phyloP scores from a whole-genome alignment of 2,329 filamentous ascomycete genomes.

The Neobulgaria alba region DNA sequence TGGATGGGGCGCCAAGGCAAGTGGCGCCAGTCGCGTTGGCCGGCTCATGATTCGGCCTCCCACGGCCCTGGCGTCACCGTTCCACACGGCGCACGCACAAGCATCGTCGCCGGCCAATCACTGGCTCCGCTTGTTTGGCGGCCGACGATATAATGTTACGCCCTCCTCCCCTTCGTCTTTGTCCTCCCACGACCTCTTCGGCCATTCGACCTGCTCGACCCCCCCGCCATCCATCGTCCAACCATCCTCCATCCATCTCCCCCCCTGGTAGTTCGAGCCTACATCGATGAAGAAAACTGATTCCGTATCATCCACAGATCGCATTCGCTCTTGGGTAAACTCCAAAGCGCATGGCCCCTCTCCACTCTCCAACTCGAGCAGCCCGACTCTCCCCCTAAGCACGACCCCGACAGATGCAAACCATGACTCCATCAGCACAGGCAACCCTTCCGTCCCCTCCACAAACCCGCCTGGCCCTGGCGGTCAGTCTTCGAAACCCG shows the following conservation, averaged over 20 bases:
- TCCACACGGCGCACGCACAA: too few species aligned
- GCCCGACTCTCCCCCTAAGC: slow-evolving; percentile 33
- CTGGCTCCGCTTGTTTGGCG: too few species aligned
- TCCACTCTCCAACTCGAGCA: slow-evolving; percentile 32
- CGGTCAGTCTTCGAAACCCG: slow-evolving; percentile 22
- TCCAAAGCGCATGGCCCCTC: slow-evolving; percentile 45
- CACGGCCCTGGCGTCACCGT: too few species aligned
- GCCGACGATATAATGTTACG: too few species aligned
- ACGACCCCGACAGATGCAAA: slow-evolving; percentile 17
- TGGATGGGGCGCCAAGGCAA: too few species aligned
- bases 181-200: too few species aligned
- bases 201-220: too few species aligned
- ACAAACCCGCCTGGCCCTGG: slow-evolving; percentile 22
- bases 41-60: too few species aligned
- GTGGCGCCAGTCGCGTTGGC: too few species aligned
- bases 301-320: slow-evolving; percentile 42
- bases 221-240: too few species aligned
- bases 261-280: slow-evolving; percentile 4
- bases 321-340: slow-evolving; percentile 46
- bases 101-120: too few species aligned
- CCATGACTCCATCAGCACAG: slow-evolving; percentile 18
- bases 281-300: slow-evolving; percentile 55
- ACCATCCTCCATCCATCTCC: not conserved
- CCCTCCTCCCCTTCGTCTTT: too few species aligned
- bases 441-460: slow-evolving; percentile 19